phyloP scores from a whole-genome alignment of 768 basidiomycete species.

The Hortiboletus campestris region DNA sequence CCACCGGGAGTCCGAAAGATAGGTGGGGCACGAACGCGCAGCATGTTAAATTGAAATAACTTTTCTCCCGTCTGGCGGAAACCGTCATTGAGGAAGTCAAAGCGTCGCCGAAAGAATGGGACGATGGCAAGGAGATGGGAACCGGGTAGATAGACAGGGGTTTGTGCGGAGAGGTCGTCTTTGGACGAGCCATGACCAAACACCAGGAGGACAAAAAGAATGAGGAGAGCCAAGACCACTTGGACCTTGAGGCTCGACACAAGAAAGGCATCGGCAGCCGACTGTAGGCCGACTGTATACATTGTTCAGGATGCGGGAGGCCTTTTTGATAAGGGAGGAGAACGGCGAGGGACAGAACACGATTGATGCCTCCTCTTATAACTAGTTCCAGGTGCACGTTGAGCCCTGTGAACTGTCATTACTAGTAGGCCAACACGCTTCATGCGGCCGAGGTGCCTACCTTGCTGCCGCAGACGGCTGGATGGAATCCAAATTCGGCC shows the following conservation, averaged over 20 bases:
- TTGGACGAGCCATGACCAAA: slow-evolving; percentile 38
- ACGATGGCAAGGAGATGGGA: slow-evolving; percentile 54
- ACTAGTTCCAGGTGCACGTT: slow-evolving; percentile 21
- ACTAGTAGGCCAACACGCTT: slow-evolving; percentile 24
- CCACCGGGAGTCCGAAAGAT: slow-evolving; percentile 13
- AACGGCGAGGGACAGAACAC: slow-evolving; percentile 22
- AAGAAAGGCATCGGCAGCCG: slow-evolving; percentile 37
- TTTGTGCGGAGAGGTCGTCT: slow-evolving; percentile 40
- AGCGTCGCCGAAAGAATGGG: slow-evolving; percentile 67
- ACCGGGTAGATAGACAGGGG: slow-evolving; percentile 58
- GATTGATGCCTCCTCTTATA: slow-evolving; percentile 29
- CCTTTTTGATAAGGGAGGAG: slow-evolving; percentile 24
- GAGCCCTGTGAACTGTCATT: slow-evolving; percentile 22
- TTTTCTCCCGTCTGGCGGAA: slow-evolving; percentile 65
- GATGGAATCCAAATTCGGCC: slow-evolving; percentile 14
- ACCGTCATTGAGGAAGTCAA: slow-evolving; percentile 72
- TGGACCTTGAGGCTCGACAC: slow-evolving; percentile 34
- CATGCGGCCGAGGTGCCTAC: slow-evolving; percentile 22
- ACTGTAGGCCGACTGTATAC: slow-evolving; percentile 43
- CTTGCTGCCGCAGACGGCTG: slow-evolving; percentile 9
- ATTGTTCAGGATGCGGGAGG: slow-evolving; percentile 31
- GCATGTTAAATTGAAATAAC: slow-evolving; percentile 67
- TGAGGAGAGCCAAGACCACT: slow-evolving; percentile 33
- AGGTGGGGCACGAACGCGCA: slow-evolving; percentile 48
- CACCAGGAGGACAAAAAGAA: slow-evolving; percentile 41